Conservation (phyloP, 192 early-diverging fungal genomes). For the Backusella australiensis region DNA sequence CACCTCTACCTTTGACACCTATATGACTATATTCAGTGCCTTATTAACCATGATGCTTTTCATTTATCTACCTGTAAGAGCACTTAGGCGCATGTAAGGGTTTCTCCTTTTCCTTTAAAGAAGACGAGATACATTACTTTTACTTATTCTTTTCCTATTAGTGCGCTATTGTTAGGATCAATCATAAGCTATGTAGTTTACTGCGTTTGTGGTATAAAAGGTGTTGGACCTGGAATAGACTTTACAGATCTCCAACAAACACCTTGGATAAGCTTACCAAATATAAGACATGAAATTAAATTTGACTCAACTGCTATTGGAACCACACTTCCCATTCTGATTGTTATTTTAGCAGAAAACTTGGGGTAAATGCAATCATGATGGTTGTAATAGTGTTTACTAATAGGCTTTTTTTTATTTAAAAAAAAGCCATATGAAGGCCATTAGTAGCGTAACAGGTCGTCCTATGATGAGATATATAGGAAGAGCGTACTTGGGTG, state of each 20-base stretch:
- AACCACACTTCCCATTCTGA: slow-evolving; percentile 43
- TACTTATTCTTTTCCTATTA: neutral
- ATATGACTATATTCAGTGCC: slow-evolving; percentile 44
- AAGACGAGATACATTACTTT: neutral
- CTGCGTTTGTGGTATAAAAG: slow-evolving; percentile 34
- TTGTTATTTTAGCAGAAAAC: slow-evolving; percentile 55
- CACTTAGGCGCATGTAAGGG: slow-evolving; percentile 35
- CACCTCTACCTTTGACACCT: slow-evolving; percentile 35
- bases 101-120: neutral
- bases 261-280: slow-evolving; percentile 42
- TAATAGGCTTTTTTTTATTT: neutral
- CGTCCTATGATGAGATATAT: slow-evolving; percentile 43
- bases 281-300: slow-evolving; percentile 27
- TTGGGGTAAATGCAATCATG: slow-evolving; percentile 26
- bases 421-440: slow-evolving; percentile 43
- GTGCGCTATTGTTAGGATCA: slow-evolving; percentile 31
- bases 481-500: slow-evolving; percentile 52
- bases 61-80: slow-evolving; percentile 40
- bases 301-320: slow-evolving; percentile 42
- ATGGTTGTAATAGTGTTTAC: neutral
- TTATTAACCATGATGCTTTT: slow-evolving; percentile 31
- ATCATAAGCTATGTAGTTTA: slow-evolving; percentile 36
- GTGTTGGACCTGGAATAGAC: slow-evolving; percentile 31
- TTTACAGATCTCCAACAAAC: slow-evolving; percentile 26
- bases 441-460: slow-evolving; percentile 41